Percentiles rank a stretch among this genome's conserved stretches.
Conservation (phyloP, 192 early-diverging fungal species). For the Glomus cerebriforme region DNA sequence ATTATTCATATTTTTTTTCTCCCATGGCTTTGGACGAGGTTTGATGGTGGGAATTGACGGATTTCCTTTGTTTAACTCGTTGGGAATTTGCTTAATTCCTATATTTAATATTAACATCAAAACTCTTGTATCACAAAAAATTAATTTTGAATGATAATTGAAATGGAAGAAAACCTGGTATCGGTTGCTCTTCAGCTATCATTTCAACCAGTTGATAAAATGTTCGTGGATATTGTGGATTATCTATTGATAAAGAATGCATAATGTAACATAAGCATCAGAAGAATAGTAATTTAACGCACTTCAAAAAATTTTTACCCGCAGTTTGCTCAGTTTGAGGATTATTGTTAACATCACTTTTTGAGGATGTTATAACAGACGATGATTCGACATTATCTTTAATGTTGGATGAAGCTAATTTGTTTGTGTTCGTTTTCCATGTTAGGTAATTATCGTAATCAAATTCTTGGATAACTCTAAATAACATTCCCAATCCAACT, state of each 20-base stretch:
- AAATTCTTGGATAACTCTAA: constrained; percentile 40
- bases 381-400: neutral
- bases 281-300: neutral
- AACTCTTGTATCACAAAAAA: neutral
- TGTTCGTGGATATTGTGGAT: constrained; percentile 32
- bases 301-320: neutral
- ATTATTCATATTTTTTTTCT: neutral
- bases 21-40: constrained; percentile 23
- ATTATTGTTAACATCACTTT: neutral
- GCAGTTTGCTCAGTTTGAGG: neutral
- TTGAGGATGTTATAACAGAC: neutral
- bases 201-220: constrained; percentile 48
- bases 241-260: neutral
- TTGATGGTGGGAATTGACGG: constrained; percentile 37
- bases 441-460: constrained; percentile 39
- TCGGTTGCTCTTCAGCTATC: constrained; percentile 42
- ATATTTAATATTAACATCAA: neutral
- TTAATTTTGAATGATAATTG: neutral
- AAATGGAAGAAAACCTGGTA: constrained; percentile 37
- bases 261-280: neutral
- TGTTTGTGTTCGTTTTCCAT: constrained; percentile 34
- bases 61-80: constrained; percentile 41
- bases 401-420: neutral
- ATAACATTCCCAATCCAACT: neutral
- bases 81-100: constrained; percentile 46